Evolutionary conservation across 2,329 filamentous ascomycete species (phyloP).

Genomic region (Neofusicoccum sp.): DNA sequence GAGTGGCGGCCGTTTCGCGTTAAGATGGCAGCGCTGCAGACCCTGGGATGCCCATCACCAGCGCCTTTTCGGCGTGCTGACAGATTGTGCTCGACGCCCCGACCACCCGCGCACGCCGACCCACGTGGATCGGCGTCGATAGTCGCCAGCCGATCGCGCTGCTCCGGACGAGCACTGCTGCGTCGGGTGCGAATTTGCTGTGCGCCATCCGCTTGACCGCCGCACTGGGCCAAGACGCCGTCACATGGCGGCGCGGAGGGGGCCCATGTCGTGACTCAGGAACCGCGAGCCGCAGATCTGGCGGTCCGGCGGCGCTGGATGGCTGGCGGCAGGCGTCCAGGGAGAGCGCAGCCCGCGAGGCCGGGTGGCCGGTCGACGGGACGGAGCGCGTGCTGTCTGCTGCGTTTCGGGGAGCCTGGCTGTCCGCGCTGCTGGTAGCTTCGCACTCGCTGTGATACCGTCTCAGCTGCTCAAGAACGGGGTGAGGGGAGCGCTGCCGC

Average conservation of each 20-base stretch:
- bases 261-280: no score
- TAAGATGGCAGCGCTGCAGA: neutral
- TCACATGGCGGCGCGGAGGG: neutral
- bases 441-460: neutral
- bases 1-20: conserved; percentile 4
- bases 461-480: neutral
- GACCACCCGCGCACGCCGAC: neutral
- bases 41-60: neutral
- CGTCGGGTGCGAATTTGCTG: neutral
- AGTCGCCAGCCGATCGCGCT: neutral
- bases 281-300: neutral
- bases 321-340: neutral
- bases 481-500: neutral
- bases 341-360: neutral
- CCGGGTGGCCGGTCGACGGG: neutral
- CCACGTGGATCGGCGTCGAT: conserved; percentile 13
- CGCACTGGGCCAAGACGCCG: neutral
- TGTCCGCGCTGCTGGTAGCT: neutral
- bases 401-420: neutral
- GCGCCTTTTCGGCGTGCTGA: neutral
- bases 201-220: neutral
- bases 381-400: neutral
- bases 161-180: neutral
- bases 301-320: neutral
- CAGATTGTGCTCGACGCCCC: conserved; percentile 6